Percentiles rank a stretch among this genome's conserved stretches.
Evolutionary conservation across 768 basidiomycete species (phyloP).

Genomic region (Daedaleopsis nitida): DNA sequence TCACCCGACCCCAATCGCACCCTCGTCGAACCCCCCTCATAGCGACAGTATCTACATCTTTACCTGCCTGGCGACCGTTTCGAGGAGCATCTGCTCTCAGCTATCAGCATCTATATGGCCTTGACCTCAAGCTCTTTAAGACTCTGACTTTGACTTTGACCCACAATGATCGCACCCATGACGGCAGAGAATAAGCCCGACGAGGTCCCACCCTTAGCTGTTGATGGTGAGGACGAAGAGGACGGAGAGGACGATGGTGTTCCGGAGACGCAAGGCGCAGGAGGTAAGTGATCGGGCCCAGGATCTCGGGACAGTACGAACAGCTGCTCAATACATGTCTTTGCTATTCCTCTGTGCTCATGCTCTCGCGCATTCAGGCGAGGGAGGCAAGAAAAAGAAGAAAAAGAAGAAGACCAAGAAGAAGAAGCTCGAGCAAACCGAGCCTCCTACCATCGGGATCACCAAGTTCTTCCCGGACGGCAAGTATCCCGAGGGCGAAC

Average conservation of each 20-base stretch:
- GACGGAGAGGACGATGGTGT: constrained; percentile 31
- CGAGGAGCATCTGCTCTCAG: too few species aligned
- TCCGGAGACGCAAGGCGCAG: constrained; percentile 21
- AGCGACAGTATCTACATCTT: too few species aligned
- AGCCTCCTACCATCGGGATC: constrained; percentile 88
- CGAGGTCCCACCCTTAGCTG: constrained; percentile 22
- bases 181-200: constrained; percentile 17
- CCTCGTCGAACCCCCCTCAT: too few species aligned
- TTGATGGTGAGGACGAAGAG: constrained; percentile 29
- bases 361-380: constrained; percentile 35
- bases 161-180: constrained; percentile 19
- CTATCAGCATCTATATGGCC: background rate
- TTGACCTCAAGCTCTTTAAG: too few species aligned
- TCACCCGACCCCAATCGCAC: background rate
- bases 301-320: background rate
- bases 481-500: constrained; percentile 89
- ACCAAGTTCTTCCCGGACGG: constrained; percentile 87
- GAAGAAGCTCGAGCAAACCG: constrained; percentile 77
- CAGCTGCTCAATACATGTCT: too few species aligned
- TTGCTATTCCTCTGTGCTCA: background rate
- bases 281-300: constrained; percentile 18
- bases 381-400: constrained; percentile 74
- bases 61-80: too few species aligned
- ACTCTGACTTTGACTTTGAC: too few species aligned
- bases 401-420: constrained; percentile 94